phyloP scores from a whole-genome alignment of 2,329 filamentous ascomycete species.

The Sordariomycetes sp. region DNA sequence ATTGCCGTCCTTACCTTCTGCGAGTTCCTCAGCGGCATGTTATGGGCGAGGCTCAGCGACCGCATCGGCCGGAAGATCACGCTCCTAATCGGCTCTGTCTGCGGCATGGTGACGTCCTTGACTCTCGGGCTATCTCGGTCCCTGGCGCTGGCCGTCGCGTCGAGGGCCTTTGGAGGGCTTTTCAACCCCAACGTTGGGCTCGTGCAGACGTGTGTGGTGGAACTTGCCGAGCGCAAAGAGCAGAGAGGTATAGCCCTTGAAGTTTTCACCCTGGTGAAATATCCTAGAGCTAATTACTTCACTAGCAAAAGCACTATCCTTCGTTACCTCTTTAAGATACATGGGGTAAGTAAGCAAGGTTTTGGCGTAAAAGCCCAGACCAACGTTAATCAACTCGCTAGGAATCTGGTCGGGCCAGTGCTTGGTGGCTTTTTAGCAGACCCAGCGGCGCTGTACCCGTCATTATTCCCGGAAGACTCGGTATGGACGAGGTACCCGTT shows the following conservation, averaged over 20 bases:
- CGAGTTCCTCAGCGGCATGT: not conserved
- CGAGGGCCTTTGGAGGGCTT: not conserved
- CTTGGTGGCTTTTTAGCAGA: not conserved
- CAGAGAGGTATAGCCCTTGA: not conserved
- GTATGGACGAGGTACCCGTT: not conserved
- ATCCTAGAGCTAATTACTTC: not conserved
- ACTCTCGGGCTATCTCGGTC: not conserved
- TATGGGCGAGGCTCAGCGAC: not conserved
- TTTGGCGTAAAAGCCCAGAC: too few species aligned
- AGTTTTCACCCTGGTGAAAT: not conserved
- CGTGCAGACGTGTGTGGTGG: not conserved
- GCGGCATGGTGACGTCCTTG: not conserved
- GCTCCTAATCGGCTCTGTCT: not conserved
- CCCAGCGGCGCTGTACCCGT: not conserved
- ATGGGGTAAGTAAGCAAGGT: not conserved
- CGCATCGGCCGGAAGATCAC: not conserved
- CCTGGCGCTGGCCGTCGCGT: not conserved
- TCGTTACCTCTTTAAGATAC: not conserved
- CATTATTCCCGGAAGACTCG: not conserved
- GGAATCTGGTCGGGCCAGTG: not conserved
- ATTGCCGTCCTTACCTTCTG: not conserved
- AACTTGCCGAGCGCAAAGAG: not conserved
- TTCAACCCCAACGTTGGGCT: not conserved
- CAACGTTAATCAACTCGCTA: not conserved
- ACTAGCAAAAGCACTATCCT: not conserved